A percentile compares a stretch with the other conserved stretches of the same genome.
Conservation (phyloP, 2,329 filamentous ascomycete genomes). For the Colletotrichum kahawae region DNA sequence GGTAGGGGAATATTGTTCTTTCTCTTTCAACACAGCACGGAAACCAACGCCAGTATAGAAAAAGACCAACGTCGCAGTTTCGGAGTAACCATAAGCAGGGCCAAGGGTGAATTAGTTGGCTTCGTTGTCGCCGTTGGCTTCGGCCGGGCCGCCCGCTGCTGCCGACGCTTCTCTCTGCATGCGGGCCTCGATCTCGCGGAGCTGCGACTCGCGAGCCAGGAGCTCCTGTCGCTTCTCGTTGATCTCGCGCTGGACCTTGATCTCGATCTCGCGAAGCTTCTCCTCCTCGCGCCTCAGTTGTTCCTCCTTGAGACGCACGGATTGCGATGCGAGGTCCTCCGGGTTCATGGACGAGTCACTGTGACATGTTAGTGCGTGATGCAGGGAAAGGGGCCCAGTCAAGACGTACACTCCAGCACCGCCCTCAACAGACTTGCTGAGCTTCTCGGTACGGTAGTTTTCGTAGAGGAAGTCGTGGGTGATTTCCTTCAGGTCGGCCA, state of each 20-base stretch:
- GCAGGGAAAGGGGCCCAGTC: background rate
- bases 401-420: slow-evolving; percentile 81
- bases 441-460: slow-evolving; percentile 99
- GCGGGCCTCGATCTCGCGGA: slow-evolving; percentile 97
- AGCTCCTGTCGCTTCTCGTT: slow-evolving; percentile 99
- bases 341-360: slow-evolving; percentile 94
- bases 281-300: slow-evolving; percentile 98
- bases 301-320: slow-evolving; percentile 98
- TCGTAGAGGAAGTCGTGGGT: slow-evolving; percentile 99
- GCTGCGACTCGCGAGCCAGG: slow-evolving; percentile 94
- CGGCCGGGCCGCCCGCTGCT: slow-evolving; percentile 40
- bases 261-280: slow-evolving; percentile 98
- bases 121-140: slow-evolving; percentile 62
- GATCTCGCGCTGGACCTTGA: slow-evolving; percentile 99
- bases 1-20: slow-evolving; percentile 47
- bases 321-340: slow-evolving; percentile 95
- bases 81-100: slow-evolving; percentile 28
- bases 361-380: slow-evolving; percentile 29
- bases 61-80: slow-evolving; percentile 49
- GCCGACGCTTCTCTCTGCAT: slow-evolving; percentile 86
- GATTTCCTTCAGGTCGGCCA: slow-evolving; percentile 98
- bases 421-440: slow-evolving; percentile 98
- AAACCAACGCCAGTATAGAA: slow-evolving; percentile 55
- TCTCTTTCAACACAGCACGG: slow-evolving; percentile 47
- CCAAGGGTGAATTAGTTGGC: slow-evolving; percentile 44